Evolutionary conservation across 768 basidiomycete species (phyloP).

Genomic region (Panaeolus papilionaceus): DNA sequence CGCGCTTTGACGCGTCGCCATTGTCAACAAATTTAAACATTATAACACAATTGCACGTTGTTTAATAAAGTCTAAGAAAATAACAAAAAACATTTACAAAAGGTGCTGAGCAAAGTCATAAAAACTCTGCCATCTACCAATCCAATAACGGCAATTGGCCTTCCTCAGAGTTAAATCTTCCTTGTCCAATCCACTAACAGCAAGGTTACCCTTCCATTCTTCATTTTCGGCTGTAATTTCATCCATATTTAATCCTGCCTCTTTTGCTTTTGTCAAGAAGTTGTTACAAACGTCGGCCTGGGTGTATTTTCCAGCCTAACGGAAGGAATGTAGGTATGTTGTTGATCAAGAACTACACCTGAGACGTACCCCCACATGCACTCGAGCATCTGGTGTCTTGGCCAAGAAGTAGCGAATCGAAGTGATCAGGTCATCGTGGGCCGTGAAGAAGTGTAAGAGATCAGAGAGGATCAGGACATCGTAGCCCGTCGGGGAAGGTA

Average conservation of each 20-base stretch:
- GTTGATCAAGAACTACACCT: background rate
- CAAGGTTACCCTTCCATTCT: constrained; percentile 55
- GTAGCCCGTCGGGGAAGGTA: constrained; percentile 39
- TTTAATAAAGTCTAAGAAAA: background rate
- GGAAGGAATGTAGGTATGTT: background rate
- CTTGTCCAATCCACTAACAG: constrained; percentile 52
- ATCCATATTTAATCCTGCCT: constrained; percentile 52
- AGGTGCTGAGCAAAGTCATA: background rate
- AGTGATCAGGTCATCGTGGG: constrained; percentile 60
- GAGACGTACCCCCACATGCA: constrained; percentile 58
- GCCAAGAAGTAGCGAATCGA: constrained; percentile 58
- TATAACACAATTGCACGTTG: constrained; percentile 12
- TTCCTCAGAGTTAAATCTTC: constrained; percentile 58
- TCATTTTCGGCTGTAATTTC: constrained; percentile 41
- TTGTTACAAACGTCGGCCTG: constrained; percentile 52
- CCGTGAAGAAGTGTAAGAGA: constrained; percentile 70
- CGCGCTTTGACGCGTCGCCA: constrained; percentile 8
- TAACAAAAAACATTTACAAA: background rate
- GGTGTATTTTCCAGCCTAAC: constrained; percentile 67
- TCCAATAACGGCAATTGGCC: constrained; percentile 67
- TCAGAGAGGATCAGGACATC: constrained; percentile 74
- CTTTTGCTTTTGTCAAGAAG: constrained; percentile 51
- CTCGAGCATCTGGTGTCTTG: constrained; percentile 43
- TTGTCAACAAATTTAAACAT: background rate
- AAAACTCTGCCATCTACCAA: constrained; percentile 50